Evolutionary conservation across 441 rosid genomes (phyloP).

Genomic region (Viola pubescens): DNA sequence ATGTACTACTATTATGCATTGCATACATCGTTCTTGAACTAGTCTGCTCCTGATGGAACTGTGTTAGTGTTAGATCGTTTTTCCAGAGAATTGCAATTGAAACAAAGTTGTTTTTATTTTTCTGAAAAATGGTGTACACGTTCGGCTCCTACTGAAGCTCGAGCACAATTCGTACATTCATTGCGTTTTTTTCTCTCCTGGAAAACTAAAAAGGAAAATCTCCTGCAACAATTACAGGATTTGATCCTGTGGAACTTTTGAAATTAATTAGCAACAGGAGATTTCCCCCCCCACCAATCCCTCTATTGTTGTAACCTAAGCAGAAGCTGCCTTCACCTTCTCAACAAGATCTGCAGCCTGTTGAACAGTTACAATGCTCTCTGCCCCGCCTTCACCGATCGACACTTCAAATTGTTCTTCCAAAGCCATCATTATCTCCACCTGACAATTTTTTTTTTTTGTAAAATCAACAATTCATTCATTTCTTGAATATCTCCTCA

Average conservation of each 20-base stretch:
- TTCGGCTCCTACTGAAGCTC: background rate
- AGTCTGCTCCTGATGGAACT: no score
- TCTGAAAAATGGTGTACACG: no score
- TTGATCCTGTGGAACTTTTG: slow-evolving; percentile 8
- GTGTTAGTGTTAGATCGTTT: no score
- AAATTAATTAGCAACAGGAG: slow-evolving; percentile 4
- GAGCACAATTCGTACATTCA: no score
- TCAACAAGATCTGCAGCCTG: slow-evolving; percentile 60
- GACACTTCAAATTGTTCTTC: slow-evolving; percentile 57
- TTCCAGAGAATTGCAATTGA: no score
- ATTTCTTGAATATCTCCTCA: background rate
- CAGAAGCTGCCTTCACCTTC: slow-evolving; percentile 39
- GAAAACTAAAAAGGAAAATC: background rate
- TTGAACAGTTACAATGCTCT: slow-evolving; percentile 49
- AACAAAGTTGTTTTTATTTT: no score
- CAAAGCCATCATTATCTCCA: slow-evolving; percentile 64
- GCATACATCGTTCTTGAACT: no score
- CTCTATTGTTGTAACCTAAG: background rate
- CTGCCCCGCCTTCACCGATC: slow-evolving; percentile 53
- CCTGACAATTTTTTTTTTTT: slow-evolving; percentile 20
- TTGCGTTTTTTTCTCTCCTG: no score
- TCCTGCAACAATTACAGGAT: slow-evolving; percentile 1
- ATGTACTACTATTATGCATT: no score
- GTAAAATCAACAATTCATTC: background rate
- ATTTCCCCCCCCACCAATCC: background rate